Conservation (phyloP, 805 yeast species). For the Yarrowia sp. region DNA sequence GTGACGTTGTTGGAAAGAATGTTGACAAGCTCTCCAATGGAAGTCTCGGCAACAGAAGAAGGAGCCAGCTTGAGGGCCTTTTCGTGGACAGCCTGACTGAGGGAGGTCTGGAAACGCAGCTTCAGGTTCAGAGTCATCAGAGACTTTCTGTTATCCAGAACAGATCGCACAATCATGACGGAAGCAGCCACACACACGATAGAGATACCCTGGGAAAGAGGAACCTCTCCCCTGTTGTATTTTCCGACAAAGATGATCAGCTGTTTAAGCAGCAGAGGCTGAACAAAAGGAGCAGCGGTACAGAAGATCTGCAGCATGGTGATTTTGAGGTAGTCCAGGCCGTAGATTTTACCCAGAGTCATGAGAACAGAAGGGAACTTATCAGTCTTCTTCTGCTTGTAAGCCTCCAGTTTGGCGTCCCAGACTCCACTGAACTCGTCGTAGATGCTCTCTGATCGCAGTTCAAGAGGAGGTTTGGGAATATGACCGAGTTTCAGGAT, state of each 20-base stretch:
- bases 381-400: background rate
- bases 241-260: slow-evolving; percentile 50
- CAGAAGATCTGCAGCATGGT: slow-evolving; percentile 47
- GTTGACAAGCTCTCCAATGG: slow-evolving; percentile 92
- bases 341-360: slow-evolving; percentile 42
- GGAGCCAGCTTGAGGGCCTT: slow-evolving; percentile 68
- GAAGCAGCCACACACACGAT: slow-evolving; percentile 72
- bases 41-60: slow-evolving; percentile 59
- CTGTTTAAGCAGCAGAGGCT: slow-evolving; percentile 45
- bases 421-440: slow-evolving; percentile 37
- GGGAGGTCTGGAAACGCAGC: slow-evolving; percentile 56
- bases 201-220: slow-evolving; percentile 71
- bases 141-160: slow-evolving; percentile 73
- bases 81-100: slow-evolving; percentile 65
- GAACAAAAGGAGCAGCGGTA: slow-evolving; percentile 45
- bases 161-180: slow-evolving; percentile 69
- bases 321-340: slow-evolving; percentile 43
- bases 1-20: slow-evolving; percentile 73
- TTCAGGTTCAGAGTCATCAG: slow-evolving; percentile 71
- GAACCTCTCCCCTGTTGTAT: slow-evolving; percentile 45
- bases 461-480: background rate
- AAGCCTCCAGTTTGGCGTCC: slow-evolving; percentile 32
- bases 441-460: slow-evolving; percentile 41
- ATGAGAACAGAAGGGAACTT: slow-evolving; percentile 29
- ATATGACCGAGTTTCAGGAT: background rate